These are phyloP conservation scores for Immersiella caudata DNA, from an alignment of 495 filamentous ascomycete species.

Conservation along the genomic window DNA sequence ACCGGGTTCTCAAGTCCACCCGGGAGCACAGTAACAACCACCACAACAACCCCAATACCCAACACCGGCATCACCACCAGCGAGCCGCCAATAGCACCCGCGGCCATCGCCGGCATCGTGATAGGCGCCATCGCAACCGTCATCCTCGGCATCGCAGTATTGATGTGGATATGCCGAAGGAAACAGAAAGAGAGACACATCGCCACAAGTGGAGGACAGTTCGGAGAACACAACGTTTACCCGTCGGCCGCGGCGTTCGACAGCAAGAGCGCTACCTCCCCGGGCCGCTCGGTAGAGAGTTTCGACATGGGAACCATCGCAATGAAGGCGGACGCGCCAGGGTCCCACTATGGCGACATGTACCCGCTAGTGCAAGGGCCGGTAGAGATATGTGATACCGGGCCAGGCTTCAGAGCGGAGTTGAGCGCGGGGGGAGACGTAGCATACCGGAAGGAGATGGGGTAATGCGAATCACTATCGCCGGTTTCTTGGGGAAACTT, in stretches of 20 bases:
- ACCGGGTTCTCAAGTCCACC: not conserved
- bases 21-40: not conserved
- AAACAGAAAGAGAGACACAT: not conserved
- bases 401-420: not conserved
- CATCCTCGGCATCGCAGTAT: not conserved
- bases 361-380: not conserved
- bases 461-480: not conserved
- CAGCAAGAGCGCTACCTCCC: too few species aligned
- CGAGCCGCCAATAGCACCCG: not conserved
- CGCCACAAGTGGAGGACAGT: not conserved
- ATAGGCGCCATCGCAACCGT: not conserved
- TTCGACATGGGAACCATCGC: not conserved
- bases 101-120: not conserved
- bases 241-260: too few species aligned
- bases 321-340: not conserved
- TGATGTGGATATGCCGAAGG: not conserved
- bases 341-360: not conserved
- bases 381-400: conserved; percentile 5
- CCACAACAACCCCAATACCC: not conserved
- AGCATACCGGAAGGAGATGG: not conserved
- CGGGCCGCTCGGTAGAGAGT: not conserved
- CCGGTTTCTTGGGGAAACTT: too few species aligned
- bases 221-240: not conserved
- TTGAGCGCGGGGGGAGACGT: conserved; percentile 3
- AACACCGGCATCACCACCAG: not conserved